A percentile compares a stretch with the other conserved stretches of the same genome.
phyloP scores from a whole-genome alignment of 2,329 filamentous ascomycete species.

The Xylariaceae sp. region DNA sequence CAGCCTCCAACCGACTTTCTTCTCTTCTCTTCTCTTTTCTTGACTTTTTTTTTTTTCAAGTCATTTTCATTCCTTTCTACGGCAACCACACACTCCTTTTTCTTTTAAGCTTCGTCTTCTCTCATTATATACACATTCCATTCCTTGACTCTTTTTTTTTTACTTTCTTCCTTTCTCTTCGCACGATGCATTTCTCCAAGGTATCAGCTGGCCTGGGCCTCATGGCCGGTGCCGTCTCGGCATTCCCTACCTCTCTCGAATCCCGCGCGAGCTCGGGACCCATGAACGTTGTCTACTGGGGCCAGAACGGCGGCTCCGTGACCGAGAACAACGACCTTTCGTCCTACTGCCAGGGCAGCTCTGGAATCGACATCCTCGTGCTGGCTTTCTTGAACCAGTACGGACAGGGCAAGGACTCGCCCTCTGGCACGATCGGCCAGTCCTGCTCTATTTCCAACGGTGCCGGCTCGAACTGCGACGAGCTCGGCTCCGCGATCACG shows the following conservation, averaged over 20 bases:
- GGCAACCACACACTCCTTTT: neutral
- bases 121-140: conserved; percentile 7
- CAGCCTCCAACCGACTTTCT: conserved; percentile 1
- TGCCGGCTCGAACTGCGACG: conserved; percentile 35
- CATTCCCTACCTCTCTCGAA: conserved; percentile 9
- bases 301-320: conserved; percentile 16
- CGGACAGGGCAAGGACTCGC: conserved; percentile 32
- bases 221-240: conserved; percentile 13
- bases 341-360: conserved; percentile 33
- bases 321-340: conserved; percentile 35
- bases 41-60: neutral
- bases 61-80: too few species aligned
- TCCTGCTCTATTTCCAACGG: conserved; percentile 34
- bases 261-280: conserved; percentile 1
- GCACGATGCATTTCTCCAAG: conserved; percentile 16
- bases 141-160: too few species aligned
- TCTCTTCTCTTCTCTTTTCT: neutral
- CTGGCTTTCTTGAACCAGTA: conserved; percentile 40
- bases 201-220: conserved; percentile 14
- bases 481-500: conserved; percentile 37
- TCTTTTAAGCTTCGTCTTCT: neutral
- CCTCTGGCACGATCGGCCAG: conserved; percentile 37
- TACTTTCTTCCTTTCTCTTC: conserved; percentile 5
- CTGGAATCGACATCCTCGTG: conserved; percentile 40
- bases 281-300: conserved; percentile 17